Base-by-base conservation (phyloP, 495 filamentous ascomycete species). In the Talaromyces nanjingensis region DNA sequence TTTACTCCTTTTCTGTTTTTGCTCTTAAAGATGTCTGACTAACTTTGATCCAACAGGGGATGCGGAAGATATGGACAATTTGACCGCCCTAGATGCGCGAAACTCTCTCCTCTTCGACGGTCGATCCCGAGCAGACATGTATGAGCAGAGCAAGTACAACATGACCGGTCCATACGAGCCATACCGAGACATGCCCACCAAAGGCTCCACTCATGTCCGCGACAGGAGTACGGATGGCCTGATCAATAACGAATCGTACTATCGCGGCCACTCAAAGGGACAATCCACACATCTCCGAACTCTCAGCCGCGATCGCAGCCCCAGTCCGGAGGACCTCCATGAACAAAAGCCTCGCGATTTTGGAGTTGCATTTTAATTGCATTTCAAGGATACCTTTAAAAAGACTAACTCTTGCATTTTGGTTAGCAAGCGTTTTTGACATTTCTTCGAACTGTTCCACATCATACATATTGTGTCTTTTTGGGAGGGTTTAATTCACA, bases 51-150 rank as follows among this genome's bases (percentile, higher is more conserved):
- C 37, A 42, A 64, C 76, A 89, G 93, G 97, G 75, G 94, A 96
- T 82, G 71, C 86, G 42, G 87, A 89, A 63, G 91, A 94, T 68
- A 80, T 91, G 42, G 93, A 96, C 74, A 87, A 88, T 64, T 85
- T 98, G 42, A 98, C 94, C 4, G 89, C 94, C 11, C 79, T 98
- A 31, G 92, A 93, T 68, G 88, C 93, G 0, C 89, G 92, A 65
- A 96, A 96, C 73, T 94, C 92, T 12, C 84, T 98, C 7, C 86
- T 98, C 49, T 88, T 93, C 68, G 78, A 83, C 11, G 72, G 77
- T 42, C 42, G 57, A 60, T 59, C 53, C 29, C 55, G 55, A 20
- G 75, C 71, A 45, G 75, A 82, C 18, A 73, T 71, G 52, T 70
- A 76, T 42, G 75, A 79, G 31, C 73, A 80, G 69, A 79, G 77